Base-by-base conservation (phyloP, 768 basidiomycete species). In the Lactarius sanguifluus region DNA sequence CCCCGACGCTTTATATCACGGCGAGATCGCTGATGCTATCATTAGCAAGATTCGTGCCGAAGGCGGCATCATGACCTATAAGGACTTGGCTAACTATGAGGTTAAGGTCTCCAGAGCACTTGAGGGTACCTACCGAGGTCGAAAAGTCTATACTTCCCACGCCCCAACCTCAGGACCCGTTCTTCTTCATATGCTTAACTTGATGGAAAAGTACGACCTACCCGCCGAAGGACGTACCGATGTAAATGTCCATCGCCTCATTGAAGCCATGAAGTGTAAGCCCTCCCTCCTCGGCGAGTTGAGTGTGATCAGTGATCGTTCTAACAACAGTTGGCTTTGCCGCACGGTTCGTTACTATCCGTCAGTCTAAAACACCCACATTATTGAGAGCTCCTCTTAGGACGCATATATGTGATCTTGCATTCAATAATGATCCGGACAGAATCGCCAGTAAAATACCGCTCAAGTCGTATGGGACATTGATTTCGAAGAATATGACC, bases 141-240 rank as follows among this genome's bases (percentile, higher is more conserved):
- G 86, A 71, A 92, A 84, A 68, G 81, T 98, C 45, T 97, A 93
- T 76, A 95, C 94, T 0, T 83, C 90, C 0, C 85, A 87, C 72
- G 89, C 93, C 15, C 97, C 97, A 6, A 88, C 90, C 10, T 90
- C 90, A 13, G 96, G 96, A 6, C 89, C 92, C 8, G 92, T 91
- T n/a, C 78, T 98, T 50, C 78, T 97, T 47, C 90, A 94, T 73
- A 90, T 98, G 83, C 79, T 98, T n/a, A 97, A 98, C 73, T 75
- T 95, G 23, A 78, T 96, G 56, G 95, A 97, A 73, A 81, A 83
- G n/a, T 98, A 84, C 72, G 78, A 81, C 60, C 72, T 81, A 43
- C 76, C 84, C 40, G 70, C 81, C 30, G 77, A 75, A 32, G 85
- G 85, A 55, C 76, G 80, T 69, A 87, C 81, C n/a, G 80, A 81